Percentiles rank a stretch among this genome's conserved stretches.
Evolutionary conservation across 345 rosid species (phyloP).

Genomic region (Euclidium syriacum): DNA sequence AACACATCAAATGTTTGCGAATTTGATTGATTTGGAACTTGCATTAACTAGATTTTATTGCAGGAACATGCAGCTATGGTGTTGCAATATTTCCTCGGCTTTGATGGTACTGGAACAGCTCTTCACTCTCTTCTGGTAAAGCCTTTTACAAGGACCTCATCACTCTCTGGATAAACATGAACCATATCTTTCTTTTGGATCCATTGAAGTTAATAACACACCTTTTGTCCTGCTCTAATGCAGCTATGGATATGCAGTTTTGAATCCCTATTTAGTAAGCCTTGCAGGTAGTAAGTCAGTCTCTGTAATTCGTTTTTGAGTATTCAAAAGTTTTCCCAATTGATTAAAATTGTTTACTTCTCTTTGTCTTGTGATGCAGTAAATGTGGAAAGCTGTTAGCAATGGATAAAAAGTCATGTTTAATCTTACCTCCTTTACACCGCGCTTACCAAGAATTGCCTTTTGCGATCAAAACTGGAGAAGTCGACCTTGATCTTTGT

Average conservation of each 20-base stretch:
- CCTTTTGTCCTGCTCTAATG: conserved; percentile 17
- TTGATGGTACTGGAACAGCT: conserved; percentile 47
- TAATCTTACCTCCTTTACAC: conserved; percentile 53
- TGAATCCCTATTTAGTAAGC: conserved; percentile 60
- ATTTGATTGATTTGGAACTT: conserved; percentile 16
- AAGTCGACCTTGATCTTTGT: conserved; percentile 24
- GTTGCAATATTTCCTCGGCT: conserved; percentile 69
- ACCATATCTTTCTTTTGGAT: conserved; percentile 14
- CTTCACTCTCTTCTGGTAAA: conserved; percentile 68
- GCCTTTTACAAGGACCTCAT: not conserved
- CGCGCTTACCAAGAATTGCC: conserved; percentile 40
- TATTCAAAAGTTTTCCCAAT: not conserved
- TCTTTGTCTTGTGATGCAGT: conserved; percentile 38
- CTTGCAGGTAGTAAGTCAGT: conserved; percentile 50
- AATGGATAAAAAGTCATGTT: conserved; percentile 59
- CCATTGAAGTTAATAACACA: not conserved
- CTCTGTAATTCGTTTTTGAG: conserved; percentile 1
- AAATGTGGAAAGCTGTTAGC: conserved; percentile 66
- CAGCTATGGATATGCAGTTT: conserved; percentile 87
- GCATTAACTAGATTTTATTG: conserved; percentile 6
- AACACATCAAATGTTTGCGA: not conserved
- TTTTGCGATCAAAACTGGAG: conserved; percentile 24
- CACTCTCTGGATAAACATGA: conserved; percentile 3
- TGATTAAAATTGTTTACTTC: conserved; percentile 1
- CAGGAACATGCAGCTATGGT: conserved; percentile 83